Base-by-base conservation (phyloP, 1,284 basidiomycete species). In the Sanghuangporus sanghuang region DNA sequence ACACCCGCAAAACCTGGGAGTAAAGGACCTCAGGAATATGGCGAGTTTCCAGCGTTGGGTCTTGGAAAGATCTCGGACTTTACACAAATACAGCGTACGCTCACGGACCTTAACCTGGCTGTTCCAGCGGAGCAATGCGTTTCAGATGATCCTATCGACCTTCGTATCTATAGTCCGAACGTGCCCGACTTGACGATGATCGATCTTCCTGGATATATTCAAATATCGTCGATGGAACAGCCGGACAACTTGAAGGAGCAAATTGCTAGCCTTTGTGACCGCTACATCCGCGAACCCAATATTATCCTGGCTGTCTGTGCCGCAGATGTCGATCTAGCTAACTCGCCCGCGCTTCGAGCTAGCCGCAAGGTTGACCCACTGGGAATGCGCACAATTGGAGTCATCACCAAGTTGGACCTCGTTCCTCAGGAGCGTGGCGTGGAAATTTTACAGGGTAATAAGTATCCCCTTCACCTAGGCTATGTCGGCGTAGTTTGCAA, bases 361-460 rank as follows among this genome's bases (percentile, higher is more conserved):
- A 96, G 93, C 73, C 83, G 95, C 53, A 92, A 93, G 67, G 93
- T 99, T 2, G 96, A 99, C 73, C 96, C 96, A 1, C 79, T 98
- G 6, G 96, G 97, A 6, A 79, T 95, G 64, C 86, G 96, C 36
- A 99, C 97, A 0, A 96, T 99, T 69, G 96, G 97, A 38, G 97
- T 99, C 6, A 84, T 99, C 53, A 99, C 97, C 50, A 99, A 99
- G 83, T 97, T 99, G 95, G 96, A 99, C 73, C 81, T 99, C 21
- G 94, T 99, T 14, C 81, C 89, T 36, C 86, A 96, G 0, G 89
- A 93, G 64, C 83, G 89, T 62, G 97, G 96, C 4, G 91, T 89
- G 0, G 71, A 76, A 21, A 95, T 99, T 66, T 78, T 99, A 4
- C 80, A 86, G 23, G 95, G 95, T 9, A 96, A 97, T 74, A 84